Conservation (phyloP, 441 rosid genomes). For the California macrophylla region DNA sequence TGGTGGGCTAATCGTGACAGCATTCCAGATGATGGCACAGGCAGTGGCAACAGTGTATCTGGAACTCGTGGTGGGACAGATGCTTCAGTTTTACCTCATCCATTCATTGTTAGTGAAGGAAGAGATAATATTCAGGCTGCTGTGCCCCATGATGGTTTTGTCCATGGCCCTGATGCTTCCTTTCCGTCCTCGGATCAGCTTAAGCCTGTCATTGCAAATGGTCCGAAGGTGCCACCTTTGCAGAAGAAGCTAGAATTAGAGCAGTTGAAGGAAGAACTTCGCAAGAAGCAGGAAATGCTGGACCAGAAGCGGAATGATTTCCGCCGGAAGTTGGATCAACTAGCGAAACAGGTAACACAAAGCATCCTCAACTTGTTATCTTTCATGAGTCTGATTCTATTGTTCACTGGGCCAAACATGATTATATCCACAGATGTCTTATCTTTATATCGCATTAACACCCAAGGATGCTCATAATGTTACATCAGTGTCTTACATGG, state of each 20-base stretch:
- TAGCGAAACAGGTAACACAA: constrained; percentile 62
- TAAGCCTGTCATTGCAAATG: constrained; percentile 35
- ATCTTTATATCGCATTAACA: neutral
- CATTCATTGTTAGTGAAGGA: constrained; percentile 33
- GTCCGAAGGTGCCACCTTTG: constrained; percentile 45
- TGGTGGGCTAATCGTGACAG: constrained; percentile 99
- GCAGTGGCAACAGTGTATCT: constrained; percentile 32
- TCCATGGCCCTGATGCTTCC: constrained; percentile 31
- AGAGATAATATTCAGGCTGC: constrained; percentile 42
- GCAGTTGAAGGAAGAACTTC: constrained; percentile 75
- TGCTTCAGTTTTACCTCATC: constrained; percentile 33
- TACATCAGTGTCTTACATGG: neutral
- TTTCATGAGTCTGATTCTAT: neutral
- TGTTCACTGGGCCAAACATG: neutral
- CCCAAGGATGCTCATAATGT: neutral
- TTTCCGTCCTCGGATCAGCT: constrained; percentile 38
- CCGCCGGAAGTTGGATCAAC: constrained; percentile 55
- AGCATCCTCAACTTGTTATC: constrained; percentile 10
- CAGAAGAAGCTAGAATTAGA: constrained; percentile 80
- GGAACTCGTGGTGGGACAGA: constrained; percentile 32
- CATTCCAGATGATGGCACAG: constrained; percentile 48
- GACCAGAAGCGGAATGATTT: constrained; percentile 80
- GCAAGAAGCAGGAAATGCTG: constrained; percentile 82
- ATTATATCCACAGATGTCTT: neutral
- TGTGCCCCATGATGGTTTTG: constrained; percentile 32